Conservation (phyloP, 2,329 filamentous ascomycete genomes). For the Blastomyces gilchristii region DNA sequence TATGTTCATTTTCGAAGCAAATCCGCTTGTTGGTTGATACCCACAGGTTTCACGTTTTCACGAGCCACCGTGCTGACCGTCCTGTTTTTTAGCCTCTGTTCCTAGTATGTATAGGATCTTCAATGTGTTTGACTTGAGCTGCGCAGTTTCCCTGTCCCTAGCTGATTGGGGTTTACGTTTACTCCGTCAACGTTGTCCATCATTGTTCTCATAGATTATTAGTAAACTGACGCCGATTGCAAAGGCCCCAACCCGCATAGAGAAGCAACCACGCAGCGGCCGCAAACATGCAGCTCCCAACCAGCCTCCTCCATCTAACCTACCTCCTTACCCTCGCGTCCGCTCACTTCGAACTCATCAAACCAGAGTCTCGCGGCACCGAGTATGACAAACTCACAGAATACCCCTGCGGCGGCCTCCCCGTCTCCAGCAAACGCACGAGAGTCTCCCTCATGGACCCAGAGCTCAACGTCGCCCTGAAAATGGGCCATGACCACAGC, state of each 20-base stretch:
- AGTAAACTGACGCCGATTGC: neutral
- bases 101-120: neutral
- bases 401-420: slow-evolving; percentile 44
- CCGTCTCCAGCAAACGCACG: slow-evolving; percentile 38
- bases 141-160: neutral
- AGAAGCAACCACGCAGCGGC: neutral
- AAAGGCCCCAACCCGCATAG: neutral
- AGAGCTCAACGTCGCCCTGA: slow-evolving; percentile 42
- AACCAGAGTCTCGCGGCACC: slow-evolving; percentile 43
- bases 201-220: neutral
- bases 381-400: slow-evolving; percentile 37
- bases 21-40: neutral
- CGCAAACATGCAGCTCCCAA: slow-evolving; percentile 21
- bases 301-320: slow-evolving; percentile 36
- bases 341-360: slow-evolving; percentile 49
- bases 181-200: neutral
- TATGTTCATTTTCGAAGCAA: neutral
- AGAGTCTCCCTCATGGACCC: slow-evolving; percentile 40
- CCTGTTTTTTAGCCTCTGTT: neutral
- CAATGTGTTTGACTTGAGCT: neutral
- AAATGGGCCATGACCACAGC: slow-evolving; percentile 43
- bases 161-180: neutral
- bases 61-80: neutral
- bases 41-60: neutral
- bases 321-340: slow-evolving; percentile 37